Base-by-base conservation (phyloP, 495 filamentous ascomycete species). In the Symbiotaphrina buchneri region DNA sequence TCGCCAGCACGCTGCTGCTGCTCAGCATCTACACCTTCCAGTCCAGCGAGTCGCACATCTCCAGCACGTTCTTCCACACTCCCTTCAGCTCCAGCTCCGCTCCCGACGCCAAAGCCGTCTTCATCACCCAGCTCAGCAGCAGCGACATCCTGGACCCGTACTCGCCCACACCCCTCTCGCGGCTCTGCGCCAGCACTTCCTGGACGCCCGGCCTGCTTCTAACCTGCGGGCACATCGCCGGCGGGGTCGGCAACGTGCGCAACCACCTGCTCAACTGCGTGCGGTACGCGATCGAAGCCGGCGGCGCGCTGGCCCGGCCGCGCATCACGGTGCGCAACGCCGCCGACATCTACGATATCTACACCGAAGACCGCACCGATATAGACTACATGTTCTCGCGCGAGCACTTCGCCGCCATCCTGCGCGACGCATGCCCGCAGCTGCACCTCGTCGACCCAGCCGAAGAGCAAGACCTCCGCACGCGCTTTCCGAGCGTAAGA, bases 211-310 rank as follows among this genome's bases (percentile, higher is more conserved):
- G 43, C 8, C 30, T 54, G 35, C 40, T 47, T 7, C 37, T 54
- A 15, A 44, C 37, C 7, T 54, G 51, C 28, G 48, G 43, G 6
- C 33, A 42, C n/a, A 23, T 39, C 5, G 10, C 30, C 0, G 48
- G 47, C 8, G 51, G 48, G 19, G 26, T 48, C 14, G 43, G 35
- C 5, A 35, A 42, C 20, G 44, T 50, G 14, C 40, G 44, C 27
- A 52, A 54, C 36, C 37, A 45, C 4, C 38, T 51, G 11, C 29
- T 63, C 15, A 59, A 53, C 4, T 63, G 59, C 37, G 8, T 61
- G 0, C 52, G 59, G 4, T 61, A 57, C 45, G 55, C 51, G 11
- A 48, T 63, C 26, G 59, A 59, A 18, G 56, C 55, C 10, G 59
- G 59, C 14, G 48, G 51, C 44, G 18, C 16, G 37, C 33, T 31